Evolutionary conservation across 2,329 filamentous ascomycete genomes (phyloP).

Genomic region (Fusarium sp.): DNA sequence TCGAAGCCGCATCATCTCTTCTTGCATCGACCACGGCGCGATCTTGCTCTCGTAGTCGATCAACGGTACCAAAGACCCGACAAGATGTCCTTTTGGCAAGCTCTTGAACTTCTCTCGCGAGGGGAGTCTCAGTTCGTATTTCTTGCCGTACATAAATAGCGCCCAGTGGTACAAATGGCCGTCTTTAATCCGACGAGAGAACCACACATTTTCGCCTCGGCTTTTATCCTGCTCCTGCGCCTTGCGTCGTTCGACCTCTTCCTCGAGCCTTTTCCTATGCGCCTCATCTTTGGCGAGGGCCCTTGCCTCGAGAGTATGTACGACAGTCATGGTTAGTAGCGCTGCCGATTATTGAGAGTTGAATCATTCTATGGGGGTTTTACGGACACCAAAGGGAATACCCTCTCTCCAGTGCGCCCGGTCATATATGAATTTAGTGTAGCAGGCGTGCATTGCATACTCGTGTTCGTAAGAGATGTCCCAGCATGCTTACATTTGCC

Average conservation of each 20-base stretch:
- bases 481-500: accelerated
- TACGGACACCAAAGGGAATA: too few species aligned
- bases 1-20: not conserved
- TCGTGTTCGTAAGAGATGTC: not conserved
- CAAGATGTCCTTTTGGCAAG: not conserved
- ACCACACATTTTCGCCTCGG: not conserved
- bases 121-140: not conserved
- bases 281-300: not conserved
- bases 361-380: not conserved
- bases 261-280: accelerated
- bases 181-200: not conserved
- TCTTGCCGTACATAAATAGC: not conserved
- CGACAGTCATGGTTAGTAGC: not conserved
- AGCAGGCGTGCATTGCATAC: not conserved
- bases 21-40: not conserved
- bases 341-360: accelerated
- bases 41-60: not conserved
- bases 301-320: not conserved
- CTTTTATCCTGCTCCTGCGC: not conserved
- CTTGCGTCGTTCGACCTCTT: not conserved
- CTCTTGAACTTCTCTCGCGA: not conserved
- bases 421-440: too few species aligned
- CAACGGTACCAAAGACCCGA: accelerated
- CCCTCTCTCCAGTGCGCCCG: too few species aligned
- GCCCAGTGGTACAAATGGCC: not conserved